A percentile compares a stretch with the other conserved stretches of the same genome.
These are phyloP conservation scores for Dichotomocladium elegans DNA, from an alignment of 371 early-diverging fungal genomes.

Conservation along the genomic window DNA sequence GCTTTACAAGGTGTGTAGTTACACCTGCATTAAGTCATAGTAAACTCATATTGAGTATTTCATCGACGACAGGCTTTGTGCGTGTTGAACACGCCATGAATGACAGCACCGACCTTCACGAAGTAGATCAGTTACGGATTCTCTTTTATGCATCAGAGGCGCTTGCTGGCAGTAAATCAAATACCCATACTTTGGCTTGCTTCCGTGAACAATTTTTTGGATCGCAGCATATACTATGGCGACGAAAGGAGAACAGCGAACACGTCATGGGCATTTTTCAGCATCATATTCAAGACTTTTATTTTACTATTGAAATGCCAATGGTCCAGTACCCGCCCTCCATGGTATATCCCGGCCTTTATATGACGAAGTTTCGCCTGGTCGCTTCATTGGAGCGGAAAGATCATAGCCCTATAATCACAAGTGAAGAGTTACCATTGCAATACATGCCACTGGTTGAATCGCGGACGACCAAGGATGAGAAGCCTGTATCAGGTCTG, in stretches of 20 bases:
- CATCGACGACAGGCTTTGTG: slow-evolving; percentile 12
- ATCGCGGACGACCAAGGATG: slow-evolving; percentile 18
- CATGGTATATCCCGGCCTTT: slow-evolving; percentile 14
- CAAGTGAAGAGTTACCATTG: background rate
- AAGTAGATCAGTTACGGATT: slow-evolving; percentile 24
- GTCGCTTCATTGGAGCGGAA: slow-evolving; percentile 20
- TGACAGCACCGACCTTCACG: too few relatives aligned
- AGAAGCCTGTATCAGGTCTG: too few relatives aligned
- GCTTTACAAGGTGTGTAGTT: slow-evolving; percentile 33
- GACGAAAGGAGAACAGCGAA: slow-evolving; percentile 1
- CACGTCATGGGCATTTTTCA: slow-evolving; percentile 17
- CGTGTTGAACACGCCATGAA: background rate
- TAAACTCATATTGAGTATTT: background rate
- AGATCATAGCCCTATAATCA: slow-evolving; percentile 1
- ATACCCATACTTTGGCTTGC: too few relatives aligned
- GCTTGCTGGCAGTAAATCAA: slow-evolving; percentile 15
- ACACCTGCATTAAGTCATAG: background rate
- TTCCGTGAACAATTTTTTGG: background rate
- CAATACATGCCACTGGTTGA: slow-evolving; percentile 30
- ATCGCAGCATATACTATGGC: background rate
- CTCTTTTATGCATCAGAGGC: slow-evolving; percentile 31
- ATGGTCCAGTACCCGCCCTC: slow-evolving; percentile 38
- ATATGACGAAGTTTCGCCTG: slow-evolving; percentile 25
- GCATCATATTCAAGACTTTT: slow-evolving; percentile 21
- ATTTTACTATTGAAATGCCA: slow-evolving; percentile 37